Conservation (phyloP, 306 rosid genomes). For the Astragalus membranaceus region DNA sequence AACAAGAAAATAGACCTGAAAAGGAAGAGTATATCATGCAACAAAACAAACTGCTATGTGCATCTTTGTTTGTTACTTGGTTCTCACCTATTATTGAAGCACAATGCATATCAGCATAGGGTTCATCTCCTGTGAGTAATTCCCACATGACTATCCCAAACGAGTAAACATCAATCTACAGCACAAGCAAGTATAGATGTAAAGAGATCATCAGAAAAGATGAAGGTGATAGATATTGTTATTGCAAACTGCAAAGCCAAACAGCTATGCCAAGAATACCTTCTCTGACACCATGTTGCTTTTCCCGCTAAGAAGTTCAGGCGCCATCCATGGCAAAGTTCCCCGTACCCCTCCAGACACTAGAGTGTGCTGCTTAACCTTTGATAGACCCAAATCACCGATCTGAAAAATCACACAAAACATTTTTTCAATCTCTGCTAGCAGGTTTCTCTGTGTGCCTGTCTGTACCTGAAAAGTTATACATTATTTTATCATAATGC, state of each 20-base stretch:
- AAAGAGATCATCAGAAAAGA: constrained; percentile 18
- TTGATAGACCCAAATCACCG: constrained; percentile 97
- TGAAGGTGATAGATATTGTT: neutral
- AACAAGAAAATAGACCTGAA: neutral
- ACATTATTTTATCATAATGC: neutral
- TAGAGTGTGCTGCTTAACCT: constrained; percentile 92
- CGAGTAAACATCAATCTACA: constrained; percentile 96
- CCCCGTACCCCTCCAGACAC: constrained; percentile 99
- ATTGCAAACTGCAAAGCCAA: neutral
- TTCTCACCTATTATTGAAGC: constrained; percentile 95
- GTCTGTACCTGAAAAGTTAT: neutral
- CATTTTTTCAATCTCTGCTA: constrained; percentile 20
- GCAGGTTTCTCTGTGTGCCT: neutral
- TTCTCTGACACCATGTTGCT: constrained; percentile 96
- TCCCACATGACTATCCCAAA: constrained; percentile 99
- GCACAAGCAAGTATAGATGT: constrained; percentile 20
- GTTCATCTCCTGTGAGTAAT: constrained; percentile 92
- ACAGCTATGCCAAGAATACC: constrained; percentile 39
- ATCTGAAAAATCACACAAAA: constrained; percentile 45
- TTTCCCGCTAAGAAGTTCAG: constrained; percentile 97
- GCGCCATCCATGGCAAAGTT: constrained; percentile 99
- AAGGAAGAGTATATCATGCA: neutral
- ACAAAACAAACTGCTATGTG: neutral
- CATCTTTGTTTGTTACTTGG: constrained; percentile 18
- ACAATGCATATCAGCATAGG: constrained; percentile 93